Percentiles rank a stretch among this genome's conserved stretches.
Conservation (phyloP, 176 grass and related monocot species). For the maize (Zea mays) region Zm-B73-REFERENCE-NAM-5.0 NC_050097.1:174022501-174023000, state of each 20-base stretch:
- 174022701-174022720: slow-evolving; percentile 6
- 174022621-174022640: background rate
- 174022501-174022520: slow-evolving; percentile 46
- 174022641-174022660: slow-evolving; percentile 27
- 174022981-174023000: slow-evolving; percentile 60
- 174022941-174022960: slow-evolving; percentile 72
- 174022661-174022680: slow-evolving; percentile 13
- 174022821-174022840: slow-evolving; percentile 17
- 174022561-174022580: slow-evolving; percentile 23
- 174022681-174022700: slow-evolving; percentile 42
- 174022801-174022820: background rate
- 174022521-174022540: slow-evolving; percentile 14
- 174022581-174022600: background rate
- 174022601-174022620: slow-evolving; percentile 3
- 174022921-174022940: slow-evolving; percentile 68
- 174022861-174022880: background rate
- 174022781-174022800: slow-evolving; percentile 31
- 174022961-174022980: slow-evolving; percentile 61
- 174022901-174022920: slow-evolving; percentile 73
- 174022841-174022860: no score
- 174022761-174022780: slow-evolving; percentile 38
- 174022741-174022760: background rate
- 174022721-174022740: background rate
- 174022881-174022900: background rate
- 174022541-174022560: slow-evolving; percentile 41